Percentiles rank a stretch among this genome's conserved stretches.
These are phyloP conservation scores for Inga laurina DNA, from an alignment of 306 rosid species.

Conservation along the genomic window DNA sequence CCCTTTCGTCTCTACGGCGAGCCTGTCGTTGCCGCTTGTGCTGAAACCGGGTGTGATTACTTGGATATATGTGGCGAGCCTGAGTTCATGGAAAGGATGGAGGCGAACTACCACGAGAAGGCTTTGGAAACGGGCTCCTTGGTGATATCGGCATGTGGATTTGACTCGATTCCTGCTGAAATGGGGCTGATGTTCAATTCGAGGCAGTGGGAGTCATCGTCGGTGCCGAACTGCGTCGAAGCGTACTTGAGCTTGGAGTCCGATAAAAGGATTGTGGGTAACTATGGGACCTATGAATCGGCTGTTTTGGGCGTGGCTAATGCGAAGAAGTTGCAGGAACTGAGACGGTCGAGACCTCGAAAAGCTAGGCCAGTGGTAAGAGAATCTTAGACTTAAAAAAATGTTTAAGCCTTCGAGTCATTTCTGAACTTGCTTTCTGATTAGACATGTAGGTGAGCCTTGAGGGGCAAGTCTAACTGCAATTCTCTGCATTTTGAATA, in stretches of 20 bases:
- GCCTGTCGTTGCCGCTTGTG: constrained; percentile 77
- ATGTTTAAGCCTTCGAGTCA: background rate
- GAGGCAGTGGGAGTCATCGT: constrained; percentile 60
- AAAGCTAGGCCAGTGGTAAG: constrained; percentile 72
- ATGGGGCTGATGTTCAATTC: constrained; percentile 77
- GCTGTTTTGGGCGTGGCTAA: constrained; percentile 77
- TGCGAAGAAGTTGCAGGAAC: constrained; percentile 56
- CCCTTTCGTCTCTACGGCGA: constrained; percentile 89
- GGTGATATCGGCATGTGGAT: constrained; percentile 89
- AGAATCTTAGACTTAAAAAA: background rate
- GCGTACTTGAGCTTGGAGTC: constrained; percentile 74
- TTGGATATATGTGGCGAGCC: constrained; percentile 86
- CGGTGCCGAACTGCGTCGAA: constrained; percentile 60
- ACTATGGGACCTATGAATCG: constrained; percentile 73
- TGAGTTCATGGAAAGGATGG: constrained; percentile 86
- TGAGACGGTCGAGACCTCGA: constrained; percentile 72
- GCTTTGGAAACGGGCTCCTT: constrained; percentile 54
- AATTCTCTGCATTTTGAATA: background rate
- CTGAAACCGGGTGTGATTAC: constrained; percentile 68
- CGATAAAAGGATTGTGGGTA: constrained; percentile 65
- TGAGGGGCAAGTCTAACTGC: background rate
- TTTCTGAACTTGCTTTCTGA: background rate
- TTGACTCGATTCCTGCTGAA: constrained; percentile 91
- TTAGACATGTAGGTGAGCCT: background rate
- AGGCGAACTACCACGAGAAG: constrained; percentile 46